Evolutionary conservation across 169 alveolate genomes (phyloP).

Genomic region (Cyclospora cayetanensis): DNA sequence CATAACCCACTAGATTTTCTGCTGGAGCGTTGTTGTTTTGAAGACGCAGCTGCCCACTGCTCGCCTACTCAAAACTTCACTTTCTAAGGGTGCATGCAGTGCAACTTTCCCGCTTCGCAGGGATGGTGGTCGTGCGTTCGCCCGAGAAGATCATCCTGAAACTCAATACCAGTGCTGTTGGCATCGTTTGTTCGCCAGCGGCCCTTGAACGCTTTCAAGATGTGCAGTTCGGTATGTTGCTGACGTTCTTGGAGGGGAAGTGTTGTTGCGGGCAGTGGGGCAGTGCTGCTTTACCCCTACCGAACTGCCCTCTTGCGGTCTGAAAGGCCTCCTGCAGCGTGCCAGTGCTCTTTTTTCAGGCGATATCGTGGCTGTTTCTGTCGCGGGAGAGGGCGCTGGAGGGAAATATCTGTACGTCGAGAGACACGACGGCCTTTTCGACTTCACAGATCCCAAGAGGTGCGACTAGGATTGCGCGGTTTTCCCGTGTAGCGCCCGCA

Average conservation of each 20-base stretch:
- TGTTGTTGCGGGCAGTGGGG: background rate
- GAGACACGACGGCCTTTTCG: background rate
- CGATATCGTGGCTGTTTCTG: background rate
- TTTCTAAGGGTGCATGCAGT: conserved; percentile 5
- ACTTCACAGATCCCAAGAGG: background rate
- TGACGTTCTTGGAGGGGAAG: background rate
- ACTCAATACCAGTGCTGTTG: conserved; percentile 78
- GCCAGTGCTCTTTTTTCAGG: background rate
- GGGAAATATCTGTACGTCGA: background rate
- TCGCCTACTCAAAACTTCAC: too few species aligned
- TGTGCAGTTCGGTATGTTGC: conserved; percentile 69
- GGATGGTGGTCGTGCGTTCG: conserved; percentile 75
- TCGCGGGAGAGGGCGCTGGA: conserved; percentile 4
- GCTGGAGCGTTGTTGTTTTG: too few species aligned
- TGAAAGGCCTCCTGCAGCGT: background rate
- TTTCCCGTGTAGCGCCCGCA: too few species aligned
- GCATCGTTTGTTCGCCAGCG: conserved; percentile 79
- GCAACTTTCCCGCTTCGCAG: conserved; percentile 67
- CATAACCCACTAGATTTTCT: too few species aligned
- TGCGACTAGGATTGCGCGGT: background rate
- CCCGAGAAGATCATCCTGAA: conserved; percentile 73
- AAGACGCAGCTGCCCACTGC: too few species aligned
- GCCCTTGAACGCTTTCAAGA: conserved; percentile 79
- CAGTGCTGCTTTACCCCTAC: background rate
- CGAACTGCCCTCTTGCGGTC: background rate